Conservation (phyloP, 257 asterid genomes). For the Apocynum venetum region DNA sequence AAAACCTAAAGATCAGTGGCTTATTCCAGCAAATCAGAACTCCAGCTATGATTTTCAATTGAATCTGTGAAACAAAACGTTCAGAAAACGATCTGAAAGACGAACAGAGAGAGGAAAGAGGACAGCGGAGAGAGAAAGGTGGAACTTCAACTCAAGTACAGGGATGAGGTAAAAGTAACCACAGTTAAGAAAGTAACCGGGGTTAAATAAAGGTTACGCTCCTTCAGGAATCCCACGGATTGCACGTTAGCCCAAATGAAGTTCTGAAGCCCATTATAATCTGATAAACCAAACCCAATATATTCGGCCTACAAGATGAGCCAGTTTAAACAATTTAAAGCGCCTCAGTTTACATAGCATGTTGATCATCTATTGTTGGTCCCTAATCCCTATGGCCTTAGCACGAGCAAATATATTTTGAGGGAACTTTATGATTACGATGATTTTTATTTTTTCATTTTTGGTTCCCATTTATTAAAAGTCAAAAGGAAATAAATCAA, state of each 20-base stretch:
- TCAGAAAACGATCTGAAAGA: background rate
- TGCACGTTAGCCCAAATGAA: background rate
- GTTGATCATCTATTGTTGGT: too few species aligned
- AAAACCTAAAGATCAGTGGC: too few species aligned
- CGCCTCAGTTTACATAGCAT: too few species aligned
- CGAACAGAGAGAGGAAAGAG: background rate
- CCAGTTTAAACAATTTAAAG: too few species aligned
- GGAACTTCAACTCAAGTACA: background rate
- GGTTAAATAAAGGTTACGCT: slow-evolving; percentile 19
- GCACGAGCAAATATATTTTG: too few species aligned
- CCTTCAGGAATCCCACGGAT: too few species aligned
- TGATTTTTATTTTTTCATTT: too few species aligned
- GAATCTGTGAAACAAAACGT: slow-evolving; percentile 14
- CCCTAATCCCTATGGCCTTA: too few species aligned
- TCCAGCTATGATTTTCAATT: background rate
- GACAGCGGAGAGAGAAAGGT: background rate
- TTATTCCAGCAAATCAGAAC: slow-evolving; percentile 12
- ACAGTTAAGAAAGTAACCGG: slow-evolving; percentile 26
- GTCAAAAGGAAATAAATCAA: too few species aligned
- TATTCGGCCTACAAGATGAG: too few species aligned
- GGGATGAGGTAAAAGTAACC: slow-evolving; percentile 34
- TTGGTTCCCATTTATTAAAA: too few species aligned
- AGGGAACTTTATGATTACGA: too few species aligned
- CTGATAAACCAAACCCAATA: background rate
- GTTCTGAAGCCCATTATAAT: background rate